phyloP scores from a whole-genome alignment of 495 filamentous ascomycete species.

The Aspergillus incahuasiensis region DNA sequence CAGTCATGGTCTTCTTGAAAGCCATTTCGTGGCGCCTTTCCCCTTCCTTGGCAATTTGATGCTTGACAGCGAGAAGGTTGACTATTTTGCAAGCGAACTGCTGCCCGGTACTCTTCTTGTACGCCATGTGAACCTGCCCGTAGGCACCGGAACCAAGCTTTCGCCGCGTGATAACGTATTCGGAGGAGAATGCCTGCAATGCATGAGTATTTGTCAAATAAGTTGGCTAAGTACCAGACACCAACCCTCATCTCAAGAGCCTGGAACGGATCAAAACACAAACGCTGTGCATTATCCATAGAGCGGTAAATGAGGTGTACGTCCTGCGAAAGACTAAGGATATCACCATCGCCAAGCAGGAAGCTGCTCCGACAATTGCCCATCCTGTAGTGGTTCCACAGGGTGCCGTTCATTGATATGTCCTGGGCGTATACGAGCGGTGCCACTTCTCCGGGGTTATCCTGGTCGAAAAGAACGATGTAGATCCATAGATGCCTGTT shows the following conservation, averaged over 20 bases:
- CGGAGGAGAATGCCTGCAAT: constrained; percentile 40
- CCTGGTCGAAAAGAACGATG: constrained; percentile 48
- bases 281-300: constrained; percentile 1
- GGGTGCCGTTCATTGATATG: constrained; percentile 53
- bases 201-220: neutral
- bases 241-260: constrained; percentile 28
- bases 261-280: constrained; percentile 20
- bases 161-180: constrained; percentile 46
- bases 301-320: constrained; percentile 23
- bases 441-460: constrained; percentile 26
- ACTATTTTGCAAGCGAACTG: constrained; percentile 55
- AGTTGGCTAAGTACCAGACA: neutral
- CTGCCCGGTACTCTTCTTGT: constrained; percentile 24
- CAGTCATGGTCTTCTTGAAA: neutral
- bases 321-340: constrained; percentile 28
- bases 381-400: constrained; percentile 46
- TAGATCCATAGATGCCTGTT: constrained; percentile 60
- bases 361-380: constrained; percentile 36
- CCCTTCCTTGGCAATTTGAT: neutral
- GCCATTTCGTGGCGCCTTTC: constrained; percentile 4
- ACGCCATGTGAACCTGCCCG: constrained; percentile 48
- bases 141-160: constrained; percentile 46
- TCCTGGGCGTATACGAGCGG: constrained; percentile 60
- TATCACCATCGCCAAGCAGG: constrained; percentile 53
- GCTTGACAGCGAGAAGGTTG: constrained; percentile 24